Evolutionary conservation across 345 rosid genomes (phyloP), one percentile per base, ranked within the genome.

Genomic region (Gossypium stocksii): DNA sequence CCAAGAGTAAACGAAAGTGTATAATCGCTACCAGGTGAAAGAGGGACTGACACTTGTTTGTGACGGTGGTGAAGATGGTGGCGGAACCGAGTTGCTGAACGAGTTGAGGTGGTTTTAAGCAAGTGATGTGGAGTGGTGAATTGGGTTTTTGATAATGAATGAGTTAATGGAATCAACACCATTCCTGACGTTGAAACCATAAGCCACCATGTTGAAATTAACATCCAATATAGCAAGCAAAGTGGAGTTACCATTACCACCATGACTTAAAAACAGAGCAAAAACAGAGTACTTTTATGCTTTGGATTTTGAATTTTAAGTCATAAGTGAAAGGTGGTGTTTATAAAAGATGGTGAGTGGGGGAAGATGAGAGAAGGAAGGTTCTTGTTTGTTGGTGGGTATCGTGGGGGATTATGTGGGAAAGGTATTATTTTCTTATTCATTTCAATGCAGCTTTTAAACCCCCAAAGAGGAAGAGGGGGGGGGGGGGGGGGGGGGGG

Each of bases 11-110:
- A 80, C 27, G 97, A 86, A 63, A 92, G 89, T 23, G 95, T 86
- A 77, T 92, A 94, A 61, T 92, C 98, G 65, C 93, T 92, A 9
- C 97, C 97, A n/a, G 98, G 86, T 6, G 97, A 89, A 45, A 94
- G 87, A 22, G 98, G 97, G 15, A 94, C 91, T 0, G 97, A 80
- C 70, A 94, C 87, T 76, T 87, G 93, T 17, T 81, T 78, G 43
- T 59, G 77, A 15, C 56, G 56, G 56, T 52, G 56, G 19, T 16
- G 17, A 76, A 46, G 81, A 76, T 56, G 81, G 52, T 58, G 85
- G 76, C 70, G 88, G 89, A 91, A 91, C 25, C 97, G 97, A 46
- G 85, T 52, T 58, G 89, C 79, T 64, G 98, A 91, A 77, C 90
- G 93, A 76, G 86, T n/a, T 49, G 97, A 83, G 77, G 88, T 76